These are phyloP conservation scores for Plasmodium inui DNA, from an alignment of 169 alveolate species.

Conservation along the genomic window DNA sequence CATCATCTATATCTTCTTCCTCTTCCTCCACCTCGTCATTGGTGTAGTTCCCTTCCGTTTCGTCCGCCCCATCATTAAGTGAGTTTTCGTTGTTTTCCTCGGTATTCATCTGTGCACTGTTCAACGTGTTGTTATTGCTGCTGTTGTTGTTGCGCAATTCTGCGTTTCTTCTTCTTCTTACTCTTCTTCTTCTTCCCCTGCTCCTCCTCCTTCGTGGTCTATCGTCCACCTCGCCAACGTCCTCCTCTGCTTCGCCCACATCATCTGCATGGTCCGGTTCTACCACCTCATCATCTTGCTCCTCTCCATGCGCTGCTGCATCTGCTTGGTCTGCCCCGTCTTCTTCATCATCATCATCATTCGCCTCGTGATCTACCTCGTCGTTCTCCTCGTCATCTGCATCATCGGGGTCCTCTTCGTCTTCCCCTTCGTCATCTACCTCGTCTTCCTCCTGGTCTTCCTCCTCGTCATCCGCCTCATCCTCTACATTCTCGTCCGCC, in stretches of 20 bases:
- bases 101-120: not conserved
- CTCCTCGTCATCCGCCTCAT: not conserved
- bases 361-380: not conserved
- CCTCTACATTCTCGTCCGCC: slow-evolving; percentile 21
- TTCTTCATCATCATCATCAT: slow-evolving; percentile 5
- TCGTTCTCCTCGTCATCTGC: not conserved
- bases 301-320: slow-evolving; percentile 7
- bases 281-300: not conserved
- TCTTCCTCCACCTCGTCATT: slow-evolving; percentile 14
- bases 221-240: not conserved
- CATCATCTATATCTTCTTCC: not conserved
- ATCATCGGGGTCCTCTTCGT: not conserved
- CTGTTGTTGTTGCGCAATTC: not conserved
- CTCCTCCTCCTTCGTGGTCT: not conserved
- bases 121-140: not conserved
- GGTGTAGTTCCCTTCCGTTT: not conserved
- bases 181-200: not conserved
- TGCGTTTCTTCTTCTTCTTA: slow-evolving; percentile 33
- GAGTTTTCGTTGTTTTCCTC: not conserved
- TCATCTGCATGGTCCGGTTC: not conserved
- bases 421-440: not conserved
- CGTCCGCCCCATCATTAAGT: not conserved
- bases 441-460: slow-evolving; percentile 2
- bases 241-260: not conserved
- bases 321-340: not conserved